Evolutionary conservation across 257 asterid species (phyloP), one percentile per base, ranked within the genome.

Genomic region (Solanum dulcamara): DNA sequence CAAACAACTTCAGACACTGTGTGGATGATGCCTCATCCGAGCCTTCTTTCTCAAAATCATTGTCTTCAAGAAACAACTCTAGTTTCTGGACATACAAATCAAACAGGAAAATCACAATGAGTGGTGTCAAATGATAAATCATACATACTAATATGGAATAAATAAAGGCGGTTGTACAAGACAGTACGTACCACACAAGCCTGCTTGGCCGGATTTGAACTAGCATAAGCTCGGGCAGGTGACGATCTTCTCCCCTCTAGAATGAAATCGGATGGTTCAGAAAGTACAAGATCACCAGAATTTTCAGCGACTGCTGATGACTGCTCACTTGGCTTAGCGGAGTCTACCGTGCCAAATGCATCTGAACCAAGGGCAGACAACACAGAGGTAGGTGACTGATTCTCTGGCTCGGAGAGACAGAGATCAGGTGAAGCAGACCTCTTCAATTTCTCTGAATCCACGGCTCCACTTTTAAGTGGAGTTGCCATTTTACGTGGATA

Each of bases 401-500:
- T 91, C 77, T 92, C 97, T 85, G 66, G 90, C n/a, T 87, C 90
- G 8, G 86, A 62, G 55, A 44, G 48, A 1, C 68, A 80, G 46
- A 82, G 24, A 81, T 74, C 86, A 13, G 88, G 70, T 30, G 94
- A 91, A 11, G 33, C 40, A 10, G 92, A 87, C 37, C 87, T 84
- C 10, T 82, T 53, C 62, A 80, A 87, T 42, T 88, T 86, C 89
- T 91, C 92, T 3, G 89, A 88, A 81, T 81, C 84, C 37, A 89
- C 24, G 86, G 88, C 81, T 60, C 86, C 92, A 2, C 84, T 77
- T 48, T 17, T 77, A 28, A 77, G 80, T 0, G 90, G 89, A 83
- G 91, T 87, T 59, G 57, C 90, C 46, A 91, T 84, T 89, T 96
- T 96, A 37, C 99, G 97, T 50, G 99, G 99, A 90, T 96, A 96